Evolutionary conservation across 2,329 filamentous ascomycete species (phyloP).

Genomic region (Pseudogymnoascus sp.): DNA sequence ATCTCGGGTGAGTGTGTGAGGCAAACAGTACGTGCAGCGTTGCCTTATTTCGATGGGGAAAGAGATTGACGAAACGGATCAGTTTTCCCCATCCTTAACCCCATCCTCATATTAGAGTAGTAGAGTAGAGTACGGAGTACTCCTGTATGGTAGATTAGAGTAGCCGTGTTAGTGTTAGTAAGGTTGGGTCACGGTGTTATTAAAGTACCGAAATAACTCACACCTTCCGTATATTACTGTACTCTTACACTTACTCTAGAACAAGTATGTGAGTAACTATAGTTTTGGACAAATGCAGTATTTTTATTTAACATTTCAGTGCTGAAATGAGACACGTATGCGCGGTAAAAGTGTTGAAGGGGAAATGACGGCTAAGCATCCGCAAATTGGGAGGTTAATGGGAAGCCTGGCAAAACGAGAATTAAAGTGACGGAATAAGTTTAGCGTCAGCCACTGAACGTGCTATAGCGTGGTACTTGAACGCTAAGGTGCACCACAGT

Average conservation of each 20-base stretch:
- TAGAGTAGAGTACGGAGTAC: not conserved
- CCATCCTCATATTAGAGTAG: conserved; percentile 7
- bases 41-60: conserved; percentile 7
- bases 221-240: not conserved
- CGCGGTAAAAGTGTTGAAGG: not conserved
- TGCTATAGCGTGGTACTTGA: not conserved
- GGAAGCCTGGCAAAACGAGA: not conserved
- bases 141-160: not conserved
- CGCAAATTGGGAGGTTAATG: conserved; percentile 4
- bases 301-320: not conserved
- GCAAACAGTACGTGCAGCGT: not conserved
- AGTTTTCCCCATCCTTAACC: conserved; percentile 5
- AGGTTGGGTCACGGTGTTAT: not conserved
- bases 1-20: not conserved
- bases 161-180: not conserved
- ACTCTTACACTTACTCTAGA: not conserved
- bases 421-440: not conserved
- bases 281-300: too few species aligned
- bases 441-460: not conserved
- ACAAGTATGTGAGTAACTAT: too few species aligned
- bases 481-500: not conserved
- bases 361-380: conserved; percentile 7
- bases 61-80: conserved; percentile 5
- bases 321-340: conserved; percentile 4
- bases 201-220: not conserved